Base-by-base conservation (phyloP, 208 protist genomes). In the Trypanosoma congolense region DNA sequence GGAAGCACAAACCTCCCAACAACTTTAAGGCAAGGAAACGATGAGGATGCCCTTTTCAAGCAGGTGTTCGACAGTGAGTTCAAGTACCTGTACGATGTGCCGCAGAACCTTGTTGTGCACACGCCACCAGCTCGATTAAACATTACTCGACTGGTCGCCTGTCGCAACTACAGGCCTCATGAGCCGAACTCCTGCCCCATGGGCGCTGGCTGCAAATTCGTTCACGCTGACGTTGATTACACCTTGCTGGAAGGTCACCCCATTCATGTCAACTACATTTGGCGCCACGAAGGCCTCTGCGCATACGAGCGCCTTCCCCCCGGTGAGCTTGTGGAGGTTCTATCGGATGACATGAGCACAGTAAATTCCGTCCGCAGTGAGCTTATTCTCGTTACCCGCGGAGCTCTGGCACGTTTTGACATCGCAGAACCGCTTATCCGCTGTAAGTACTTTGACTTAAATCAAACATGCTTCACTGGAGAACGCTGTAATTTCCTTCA, bases 191-290 rank as follows among this genome's bases (percentile, higher is more conserved):
- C 75, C 50, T 91, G 83, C 45, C 44, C 54, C 35, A 83, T 86
- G 83, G 68, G 71, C 12, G 52, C 43, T 28, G 74, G 68, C 52
- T 91, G 83, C 70, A 91, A 88, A 71, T 87, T 88, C 56, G 83
- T 91, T 33, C 83, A 91, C 56, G 74, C 61, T 19, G 80, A 87
- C 65, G 75, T 73, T 58, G 75, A 82, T 62, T 55, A 60, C 50
- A 36, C 35, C 40, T 65, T 49, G 41, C 65, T 91, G 40, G 67
- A 70, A 30, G 65, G 73, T 14, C 71, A 70, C 64, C 72, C 84
- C 18, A 82, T 92, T 54, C 84, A 92, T 67, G 80, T 88, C 40
- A 85, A 92, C 65, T 92, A 92, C 67, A 70, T 84, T 26, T 92
- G 77, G 75, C 73, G 69, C n/a, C 47, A 70, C 47, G 77, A 79